Conservation (phyloP, 2,329 filamentous ascomycete genomes). For the Gliomastix tumulicola region DNA sequence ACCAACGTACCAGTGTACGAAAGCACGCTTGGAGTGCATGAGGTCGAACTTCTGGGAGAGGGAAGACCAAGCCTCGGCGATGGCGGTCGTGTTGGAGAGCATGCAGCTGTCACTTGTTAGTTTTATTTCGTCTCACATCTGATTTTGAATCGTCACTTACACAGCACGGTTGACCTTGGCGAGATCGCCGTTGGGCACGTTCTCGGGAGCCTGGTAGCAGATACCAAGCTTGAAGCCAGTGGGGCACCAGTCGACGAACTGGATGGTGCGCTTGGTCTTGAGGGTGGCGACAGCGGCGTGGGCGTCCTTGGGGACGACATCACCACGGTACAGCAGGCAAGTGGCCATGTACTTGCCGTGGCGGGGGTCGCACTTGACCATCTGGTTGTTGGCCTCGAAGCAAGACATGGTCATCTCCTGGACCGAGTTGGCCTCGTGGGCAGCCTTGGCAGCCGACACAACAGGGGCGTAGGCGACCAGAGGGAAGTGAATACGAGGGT, state of each 20-base stretch:
- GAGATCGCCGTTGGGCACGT: conserved; percentile 93
- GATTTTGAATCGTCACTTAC: too few species aligned
- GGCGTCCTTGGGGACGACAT: conserved; percentile 94
- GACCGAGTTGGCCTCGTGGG: conserved; percentile 96
- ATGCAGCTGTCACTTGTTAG: conserved; percentile 82
- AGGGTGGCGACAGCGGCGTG: conserved; percentile 88
- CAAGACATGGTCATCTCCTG: conserved; percentile 98
- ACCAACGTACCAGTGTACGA: conserved; percentile 99
- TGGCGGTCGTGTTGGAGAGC: conserved; percentile 97
- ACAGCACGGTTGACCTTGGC: conserved; percentile 98
- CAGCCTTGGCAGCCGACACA: conserved; percentile 89
- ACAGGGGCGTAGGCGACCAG: conserved; percentile 94
- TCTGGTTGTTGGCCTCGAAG: conserved; percentile 99
- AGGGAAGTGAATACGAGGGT: conserved; percentile 98
- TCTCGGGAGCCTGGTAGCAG: conserved; percentile 96
- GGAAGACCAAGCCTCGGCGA: conserved; percentile 95
- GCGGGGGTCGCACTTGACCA: conserved; percentile 98
- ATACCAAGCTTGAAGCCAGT: conserved; percentile 99
- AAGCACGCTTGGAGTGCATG: conserved; percentile 99
- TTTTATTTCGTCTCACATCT: too few species aligned
- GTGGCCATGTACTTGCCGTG: conserved; percentile 99
- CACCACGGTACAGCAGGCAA: conserved; percentile 94
- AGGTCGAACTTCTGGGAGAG: conserved; percentile 98
- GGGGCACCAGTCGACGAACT: conserved; percentile 99
- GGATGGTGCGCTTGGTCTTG: conserved; percentile 99